A percentile compares a stretch with the other conserved stretches of the same genome.
Evolutionary conservation across 768 basidiomycete species (phyloP).

Genomic region (Naematelia encephala): DNA sequence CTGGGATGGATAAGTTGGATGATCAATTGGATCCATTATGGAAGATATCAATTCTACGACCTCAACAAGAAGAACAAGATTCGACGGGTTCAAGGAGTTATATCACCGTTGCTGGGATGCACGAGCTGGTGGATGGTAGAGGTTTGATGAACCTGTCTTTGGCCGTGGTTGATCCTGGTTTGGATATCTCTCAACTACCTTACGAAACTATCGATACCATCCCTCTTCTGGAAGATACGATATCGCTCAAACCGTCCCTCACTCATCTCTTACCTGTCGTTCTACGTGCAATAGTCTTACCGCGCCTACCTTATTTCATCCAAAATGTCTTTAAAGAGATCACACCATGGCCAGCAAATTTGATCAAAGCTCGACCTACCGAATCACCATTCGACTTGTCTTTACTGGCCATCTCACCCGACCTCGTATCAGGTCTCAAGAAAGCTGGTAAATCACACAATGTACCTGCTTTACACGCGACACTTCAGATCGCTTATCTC

Average conservation of each 20-base stretch:
- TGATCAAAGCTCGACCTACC: neutral
- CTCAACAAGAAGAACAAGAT: neutral
- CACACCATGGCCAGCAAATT: neutral
- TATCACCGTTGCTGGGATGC: slow-evolving; percentile 8
- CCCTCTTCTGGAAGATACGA: slow-evolving; percentile 5
- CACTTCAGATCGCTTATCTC: slow-evolving; percentile 11
- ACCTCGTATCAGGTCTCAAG: slow-evolving; percentile 10
- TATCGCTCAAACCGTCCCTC: slow-evolving; percentile 9
- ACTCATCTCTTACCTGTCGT: slow-evolving; percentile 11
- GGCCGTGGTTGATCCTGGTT: slow-evolving; percentile 5
- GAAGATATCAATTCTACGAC: slow-evolving; percentile 6
- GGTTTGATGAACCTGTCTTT: slow-evolving; percentile 4
- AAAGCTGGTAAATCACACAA: slow-evolving; percentile 3
- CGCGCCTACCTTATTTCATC: slow-evolving; percentile 9
- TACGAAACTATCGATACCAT: slow-evolving; percentile 8
- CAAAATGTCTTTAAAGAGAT: neutral
- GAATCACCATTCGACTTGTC: neutral
- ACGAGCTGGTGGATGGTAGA: slow-evolving; percentile 17
- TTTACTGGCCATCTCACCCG: neutral
- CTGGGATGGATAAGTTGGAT: slow-evolving; percentile 3
- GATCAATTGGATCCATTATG: slow-evolving; percentile 3
- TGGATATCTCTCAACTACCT: slow-evolving; percentile 2
- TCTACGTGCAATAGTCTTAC: slow-evolving; percentile 8
- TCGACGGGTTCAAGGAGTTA: neutral
- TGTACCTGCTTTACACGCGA: slow-evolving; percentile 20